phyloP scores from a whole-genome alignment of 805 yeast species.

The Grigorovia jiainica region DNA sequence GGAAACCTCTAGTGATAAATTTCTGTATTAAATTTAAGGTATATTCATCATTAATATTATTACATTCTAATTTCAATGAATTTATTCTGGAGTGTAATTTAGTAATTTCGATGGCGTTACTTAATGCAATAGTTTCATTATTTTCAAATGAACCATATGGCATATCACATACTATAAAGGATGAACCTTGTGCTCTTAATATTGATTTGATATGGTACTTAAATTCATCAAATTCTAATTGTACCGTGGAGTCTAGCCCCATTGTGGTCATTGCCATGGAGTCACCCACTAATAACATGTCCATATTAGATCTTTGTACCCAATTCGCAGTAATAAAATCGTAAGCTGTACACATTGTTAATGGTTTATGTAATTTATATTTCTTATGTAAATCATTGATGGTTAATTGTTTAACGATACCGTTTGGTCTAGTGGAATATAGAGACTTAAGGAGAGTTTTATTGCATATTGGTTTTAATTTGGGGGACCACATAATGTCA shows the following conservation, averaged over 20 bases:
- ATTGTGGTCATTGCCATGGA: constrained; percentile 86
- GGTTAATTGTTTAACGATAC: constrained; percentile 3
- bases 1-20: constrained; percentile 63
- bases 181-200: constrained; percentile 47
- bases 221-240: constrained; percentile 71
- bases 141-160: constrained; percentile 83
- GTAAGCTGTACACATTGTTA: constrained; percentile 71
- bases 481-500: too few species aligned
- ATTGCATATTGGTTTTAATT: too few species aligned
- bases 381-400: constrained; percentile 33
- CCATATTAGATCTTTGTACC: constrained; percentile 59
- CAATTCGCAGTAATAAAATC: constrained; percentile 69
- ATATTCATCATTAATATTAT: constrained; percentile 36
- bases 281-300: constrained; percentile 77
- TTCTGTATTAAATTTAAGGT: constrained; percentile 43
- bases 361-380: constrained; percentile 30
- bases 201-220: constrained; percentile 70
- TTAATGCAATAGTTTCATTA: constrained; percentile 55
- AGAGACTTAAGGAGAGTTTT: too few species aligned
- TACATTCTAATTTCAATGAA: constrained; percentile 68
- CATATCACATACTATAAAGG: constrained; percentile 66
- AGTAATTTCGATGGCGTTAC: constrained; percentile 47
- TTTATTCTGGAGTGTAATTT: constrained; percentile 21
- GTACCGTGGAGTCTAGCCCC: constrained; percentile 71
- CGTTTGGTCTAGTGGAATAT: background rate